Evolutionary conservation across 768 basidiomycete genomes (phyloP), one percentile per base, ranked within the genome.

Genomic region (Cystobasidium tubakii): DNA sequence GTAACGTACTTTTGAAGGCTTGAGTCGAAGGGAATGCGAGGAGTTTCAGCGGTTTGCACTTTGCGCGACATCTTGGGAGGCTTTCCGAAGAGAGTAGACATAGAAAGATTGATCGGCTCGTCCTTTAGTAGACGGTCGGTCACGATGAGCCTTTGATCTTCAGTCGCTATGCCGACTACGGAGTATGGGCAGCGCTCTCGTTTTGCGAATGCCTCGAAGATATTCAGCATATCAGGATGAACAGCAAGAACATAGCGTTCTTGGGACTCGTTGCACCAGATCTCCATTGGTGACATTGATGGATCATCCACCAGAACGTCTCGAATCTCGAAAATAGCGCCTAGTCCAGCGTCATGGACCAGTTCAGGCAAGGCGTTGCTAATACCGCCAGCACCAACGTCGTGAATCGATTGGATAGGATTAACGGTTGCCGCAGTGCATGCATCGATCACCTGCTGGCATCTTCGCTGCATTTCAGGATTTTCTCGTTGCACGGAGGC

Each of bases 231-330:
- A 73, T 85, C 86, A 1, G 87, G 86, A 0, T 87, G 86, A 74
- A 99, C 86, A 10, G 96, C 96, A 34, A 98, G 85, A 33, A 98
- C 96, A 80, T 98, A 99, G 44, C 96, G 88, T 79, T 98, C 96
- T 83, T 98, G 96, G 76, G 88, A 90, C 82, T 99, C 96, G 82
- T 99, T 99, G 80, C 96, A 98, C 96, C 96, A 99, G 63, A 98
- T 97, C 83, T 98, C 95, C 95, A 99, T 97, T 0, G 96, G 96
- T 2, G 91, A 93, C 91, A 99, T 91, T 44, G 90, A 89, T 27
- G 86, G 85, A 80, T 98, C 96, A 33, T 92, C 95, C 46, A 96
- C 88, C 29, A 91, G 85, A 7, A 99, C 88, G 78, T 97, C 90
- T 25, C 95, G 85, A 77, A 99, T 94, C 83, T 99, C 96, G 79